phyloP scores from a whole-genome alignment of 371 early-diverging fungal species.

The Mucor mucedo region DNA sequence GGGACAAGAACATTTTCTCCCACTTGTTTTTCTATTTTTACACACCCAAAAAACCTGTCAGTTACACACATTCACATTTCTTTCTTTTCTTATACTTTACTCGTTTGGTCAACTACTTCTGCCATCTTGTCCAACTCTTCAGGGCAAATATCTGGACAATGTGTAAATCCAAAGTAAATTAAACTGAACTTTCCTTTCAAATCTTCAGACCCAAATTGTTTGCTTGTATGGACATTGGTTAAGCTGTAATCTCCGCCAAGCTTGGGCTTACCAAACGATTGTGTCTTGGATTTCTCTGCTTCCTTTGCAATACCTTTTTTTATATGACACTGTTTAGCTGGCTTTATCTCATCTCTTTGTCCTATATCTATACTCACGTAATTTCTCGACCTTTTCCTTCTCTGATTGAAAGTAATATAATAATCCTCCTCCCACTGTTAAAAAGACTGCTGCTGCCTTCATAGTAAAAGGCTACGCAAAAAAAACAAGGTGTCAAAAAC shows the following conservation, averaged over 20 bases:
- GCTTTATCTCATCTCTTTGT: not conserved
- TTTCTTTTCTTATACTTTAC: slow-evolving; percentile 44
- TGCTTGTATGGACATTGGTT: slow-evolving; percentile 69
- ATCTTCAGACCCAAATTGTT: slow-evolving; percentile 39
- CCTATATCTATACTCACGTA: slow-evolving; percentile 40
- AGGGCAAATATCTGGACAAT: slow-evolving; percentile 98
- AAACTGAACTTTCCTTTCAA: slow-evolving; percentile 84
- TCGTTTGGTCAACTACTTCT: slow-evolving; percentile 80
- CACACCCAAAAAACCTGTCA: not conserved
- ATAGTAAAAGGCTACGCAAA: slow-evolving; percentile 45
- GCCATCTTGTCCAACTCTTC: slow-evolving; percentile 98
- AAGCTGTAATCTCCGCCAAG: slow-evolving; percentile 93
- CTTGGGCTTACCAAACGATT: slow-evolving; percentile 79
- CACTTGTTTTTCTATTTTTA: slow-evolving; percentile 53
- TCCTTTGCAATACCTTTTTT: slow-evolving; percentile 28
- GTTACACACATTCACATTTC: not conserved
- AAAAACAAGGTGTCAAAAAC: not conserved
- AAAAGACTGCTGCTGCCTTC: slow-evolving; percentile 58
- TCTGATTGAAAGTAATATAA: slow-evolving; percentile 66
- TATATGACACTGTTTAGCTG: not conserved
- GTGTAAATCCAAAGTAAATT: slow-evolving; percentile 97
- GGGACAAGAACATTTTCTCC: slow-evolving; percentile 74
- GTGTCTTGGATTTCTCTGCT: slow-evolving; percentile 35
- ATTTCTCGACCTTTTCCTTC: slow-evolving; percentile 60
- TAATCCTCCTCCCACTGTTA: slow-evolving; percentile 66